These are phyloP conservation scores for Camelina laxa DNA, from an alignment of 345 rosid species.

Conservation along the genomic window DNA sequence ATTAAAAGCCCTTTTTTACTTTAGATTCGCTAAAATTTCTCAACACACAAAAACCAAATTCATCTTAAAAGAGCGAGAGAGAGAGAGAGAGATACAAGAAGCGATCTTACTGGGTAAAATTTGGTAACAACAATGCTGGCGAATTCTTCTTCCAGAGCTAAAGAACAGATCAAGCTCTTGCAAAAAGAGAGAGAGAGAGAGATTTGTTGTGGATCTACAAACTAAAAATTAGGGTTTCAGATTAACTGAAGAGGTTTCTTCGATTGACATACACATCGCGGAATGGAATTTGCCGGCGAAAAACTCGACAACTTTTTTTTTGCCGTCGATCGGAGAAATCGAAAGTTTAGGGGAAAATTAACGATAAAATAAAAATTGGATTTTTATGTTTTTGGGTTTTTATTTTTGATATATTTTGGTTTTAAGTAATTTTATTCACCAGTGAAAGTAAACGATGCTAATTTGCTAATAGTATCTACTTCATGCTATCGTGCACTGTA, in stretches of 20 bases:
- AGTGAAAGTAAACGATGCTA: conserved; percentile 45
- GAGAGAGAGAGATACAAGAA: background rate
- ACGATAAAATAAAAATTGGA: conserved; percentile 29
- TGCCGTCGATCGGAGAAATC: conserved; percentile 41
- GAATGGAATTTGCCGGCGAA: conserved; percentile 33
- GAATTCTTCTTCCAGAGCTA: conserved; percentile 12
- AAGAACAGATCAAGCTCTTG: conserved; percentile 39
- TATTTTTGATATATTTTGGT: conserved; percentile 4
- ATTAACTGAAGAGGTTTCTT: background rate
- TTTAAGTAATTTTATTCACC: conserved; percentile 29
- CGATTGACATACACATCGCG: background rate
- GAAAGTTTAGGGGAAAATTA: conserved; percentile 43
- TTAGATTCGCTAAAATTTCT: conserved; percentile 4
- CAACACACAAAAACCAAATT: background rate
- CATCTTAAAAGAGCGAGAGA: background rate
- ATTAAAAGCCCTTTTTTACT: conserved; percentile 9
- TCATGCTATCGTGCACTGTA: conserved; percentile 45
- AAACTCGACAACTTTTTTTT: conserved; percentile 25
- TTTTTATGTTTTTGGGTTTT: background rate
- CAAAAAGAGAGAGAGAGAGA: conserved; percentile 69
- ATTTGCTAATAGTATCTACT: conserved; percentile 36
- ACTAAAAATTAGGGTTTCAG: conserved; percentile 31
- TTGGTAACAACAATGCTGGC: conserved; percentile 29
- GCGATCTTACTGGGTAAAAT: conserved; percentile 36
- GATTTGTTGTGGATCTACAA: conserved; percentile 56